phyloP scores from a whole-genome alignment of 441 rosid species.

The Adansonia grandidieri region DNA sequence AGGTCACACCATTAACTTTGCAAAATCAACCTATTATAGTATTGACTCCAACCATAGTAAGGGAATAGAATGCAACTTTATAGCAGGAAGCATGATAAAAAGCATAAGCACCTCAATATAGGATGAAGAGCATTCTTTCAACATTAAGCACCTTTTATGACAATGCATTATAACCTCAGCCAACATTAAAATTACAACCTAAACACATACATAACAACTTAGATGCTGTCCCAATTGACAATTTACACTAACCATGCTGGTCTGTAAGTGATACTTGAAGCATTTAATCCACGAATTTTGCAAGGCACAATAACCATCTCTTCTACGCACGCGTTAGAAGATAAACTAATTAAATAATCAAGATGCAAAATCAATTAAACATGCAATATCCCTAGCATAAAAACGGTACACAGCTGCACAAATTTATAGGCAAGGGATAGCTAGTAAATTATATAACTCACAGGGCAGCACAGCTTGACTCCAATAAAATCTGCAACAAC shows the following conservation, averaged over 20 bases:
- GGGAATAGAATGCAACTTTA: not conserved
- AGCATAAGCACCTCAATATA: not conserved
- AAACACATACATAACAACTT: not conserved
- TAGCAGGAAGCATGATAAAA: not conserved
- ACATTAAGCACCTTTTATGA: not conserved
- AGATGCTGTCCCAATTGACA: not conserved
- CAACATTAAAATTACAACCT: not conserved
- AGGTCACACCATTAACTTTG: not conserved
- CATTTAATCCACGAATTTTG: not conserved
- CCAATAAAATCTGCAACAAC: slow-evolving; percentile 89
- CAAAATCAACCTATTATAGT: not conserved
- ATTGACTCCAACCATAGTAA: not conserved
- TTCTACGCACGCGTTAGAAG: not conserved
- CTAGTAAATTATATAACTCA: slow-evolving; percentile 37
- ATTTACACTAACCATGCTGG: not conserved
- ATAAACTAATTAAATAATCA: not conserved
- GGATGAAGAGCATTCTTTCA: not conserved
- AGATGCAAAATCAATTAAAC: not conserved
- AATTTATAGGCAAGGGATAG: not conserved
- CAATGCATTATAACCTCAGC: not conserved
- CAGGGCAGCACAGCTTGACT: slow-evolving; percentile 92
- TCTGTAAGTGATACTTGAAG: not conserved
- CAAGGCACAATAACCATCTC: not conserved
- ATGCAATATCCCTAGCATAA: not conserved
- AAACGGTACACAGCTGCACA: not conserved